Conservation (phyloP, 441 rosid species). For the Pelargonium fulgidum region DNA sequence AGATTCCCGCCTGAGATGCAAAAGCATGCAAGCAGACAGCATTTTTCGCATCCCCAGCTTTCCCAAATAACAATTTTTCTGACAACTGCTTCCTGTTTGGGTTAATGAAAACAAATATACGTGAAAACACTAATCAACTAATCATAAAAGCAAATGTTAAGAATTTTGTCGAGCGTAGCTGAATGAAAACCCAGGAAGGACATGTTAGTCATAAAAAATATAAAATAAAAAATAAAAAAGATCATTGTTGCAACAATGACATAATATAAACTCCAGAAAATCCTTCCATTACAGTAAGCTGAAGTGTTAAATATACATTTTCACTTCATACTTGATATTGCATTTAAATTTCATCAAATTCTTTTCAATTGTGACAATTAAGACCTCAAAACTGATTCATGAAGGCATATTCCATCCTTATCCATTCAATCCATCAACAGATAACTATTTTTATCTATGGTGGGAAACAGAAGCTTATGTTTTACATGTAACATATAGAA, state of each 20-base stretch:
- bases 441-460: background rate
- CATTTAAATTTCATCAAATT: background rate
- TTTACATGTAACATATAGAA: too few species aligned
- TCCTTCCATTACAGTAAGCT: background rate
- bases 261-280: background rate
- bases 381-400: background rate
- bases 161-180: background rate
- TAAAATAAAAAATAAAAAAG: too few species aligned
- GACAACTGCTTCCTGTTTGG: conserved; percentile 37
- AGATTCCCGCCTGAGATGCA: conserved; percentile 34
- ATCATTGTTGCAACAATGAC: background rate
- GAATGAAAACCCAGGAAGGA: background rate
- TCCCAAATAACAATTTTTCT: conserved; percentile 24
- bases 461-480: too few species aligned
- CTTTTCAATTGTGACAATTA: too few species aligned
- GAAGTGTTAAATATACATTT: background rate
- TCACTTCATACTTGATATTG: background rate
- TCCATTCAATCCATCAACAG: background rate
- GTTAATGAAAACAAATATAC: background rate
- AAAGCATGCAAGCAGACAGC: conserved; percentile 30
- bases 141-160: background rate
- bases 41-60: conserved; percentile 25
- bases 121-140: background rate
- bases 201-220: too few species aligned
- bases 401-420: background rate